Base-by-base conservation (phyloP, 495 filamentous ascomycete genomes). In the Penicillium cinerascens region DNA sequence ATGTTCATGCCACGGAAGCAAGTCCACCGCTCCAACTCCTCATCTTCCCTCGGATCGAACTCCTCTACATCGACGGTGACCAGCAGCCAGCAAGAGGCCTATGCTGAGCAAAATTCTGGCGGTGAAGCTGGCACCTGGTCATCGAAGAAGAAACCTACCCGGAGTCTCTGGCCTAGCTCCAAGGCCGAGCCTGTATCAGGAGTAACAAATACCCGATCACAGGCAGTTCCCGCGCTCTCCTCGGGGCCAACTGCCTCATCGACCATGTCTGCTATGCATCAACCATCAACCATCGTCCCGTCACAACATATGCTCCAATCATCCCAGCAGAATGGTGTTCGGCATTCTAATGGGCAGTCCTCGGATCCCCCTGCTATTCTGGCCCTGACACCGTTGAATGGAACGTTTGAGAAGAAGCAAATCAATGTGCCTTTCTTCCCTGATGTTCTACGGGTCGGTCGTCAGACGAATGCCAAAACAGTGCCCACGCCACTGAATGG, bases 391-490 rank as follows among this genome's bases (percentile, higher is more conserved):
- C 93, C 93, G 4, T 77, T 97, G 55, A 98, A 97, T 52, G 87
- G 87, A 36, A 97, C 92, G 4, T 98, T 98, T 64, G 93, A 97
- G 60, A 85, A 90, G 58, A 98, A 98, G 69, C 91, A 92, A 16
- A 97, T 98, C 63, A 86, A 80, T 16, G 86, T 98, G 17, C 93
- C 93, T 11, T 95, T 83, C 66, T 87, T 76, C 58, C 93, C 93
- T 13, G 92, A 97, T 7, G 86, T 89, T 4, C 74, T 97, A 49
- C 84, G 90, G 42, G 96, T 98, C 61, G 93, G 93, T 43, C 88
- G 93, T 22, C 93, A 98, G 72, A 98, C 93, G 13, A 98, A 98
- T 68, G 85, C 87, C 18, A 97, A 97, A 68, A 97, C 93, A 2
- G 78, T 95, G 10, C 93, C 93, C 0, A 93, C 91, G 0, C 82